Percentiles rank a stretch among this genome's conserved stretches.
Conservation (phyloP, 805 yeast genomes). For the Yamadazyma philogaea region DNA sequence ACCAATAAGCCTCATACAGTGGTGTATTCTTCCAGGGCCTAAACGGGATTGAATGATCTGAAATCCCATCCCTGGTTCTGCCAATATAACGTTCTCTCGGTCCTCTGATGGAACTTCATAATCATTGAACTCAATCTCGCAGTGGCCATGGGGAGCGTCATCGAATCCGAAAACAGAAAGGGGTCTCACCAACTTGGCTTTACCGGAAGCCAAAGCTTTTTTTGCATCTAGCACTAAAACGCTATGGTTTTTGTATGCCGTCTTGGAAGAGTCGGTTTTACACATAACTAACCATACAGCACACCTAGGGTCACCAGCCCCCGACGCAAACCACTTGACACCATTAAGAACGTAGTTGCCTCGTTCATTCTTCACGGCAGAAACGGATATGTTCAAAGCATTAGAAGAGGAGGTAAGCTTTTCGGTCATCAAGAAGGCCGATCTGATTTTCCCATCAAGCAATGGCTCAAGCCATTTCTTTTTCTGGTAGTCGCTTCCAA, state of each 20-base stretch:
- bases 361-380: conserved; percentile 34
- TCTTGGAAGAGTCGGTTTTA: conserved; percentile 33
- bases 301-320: conserved; percentile 67
- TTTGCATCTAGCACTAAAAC: conserved; percentile 54
- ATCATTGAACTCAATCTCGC: conserved; percentile 52
- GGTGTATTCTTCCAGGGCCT: conserved; percentile 71
- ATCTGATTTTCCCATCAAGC: conserved; percentile 51
- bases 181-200: conserved; percentile 48
- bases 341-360: conserved; percentile 56
- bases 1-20: conserved; percentile 64
- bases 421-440: conserved; percentile 67
- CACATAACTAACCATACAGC: conserved; percentile 53
- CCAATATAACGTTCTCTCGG: conserved; percentile 40
- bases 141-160: conserved; percentile 73
- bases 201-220: conserved; percentile 47
- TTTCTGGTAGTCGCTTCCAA: conserved; percentile 36
- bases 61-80: conserved; percentile 54
- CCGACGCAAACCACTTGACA: conserved; percentile 68
- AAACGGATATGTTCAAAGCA: conserved; percentile 54
- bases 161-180: conserved; percentile 56
- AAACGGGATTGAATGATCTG: conserved; percentile 61
- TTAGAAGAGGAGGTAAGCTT: conserved; percentile 59
- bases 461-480: conserved; percentile 51
- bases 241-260: conserved; percentile 51
- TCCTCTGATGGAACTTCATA: conserved; percentile 46